Percentiles rank a stretch among this genome's conserved stretches.
Conservation (phyloP, 2,329 filamentous ascomycete species). For the Scedosporium aurantiacum region DNA sequence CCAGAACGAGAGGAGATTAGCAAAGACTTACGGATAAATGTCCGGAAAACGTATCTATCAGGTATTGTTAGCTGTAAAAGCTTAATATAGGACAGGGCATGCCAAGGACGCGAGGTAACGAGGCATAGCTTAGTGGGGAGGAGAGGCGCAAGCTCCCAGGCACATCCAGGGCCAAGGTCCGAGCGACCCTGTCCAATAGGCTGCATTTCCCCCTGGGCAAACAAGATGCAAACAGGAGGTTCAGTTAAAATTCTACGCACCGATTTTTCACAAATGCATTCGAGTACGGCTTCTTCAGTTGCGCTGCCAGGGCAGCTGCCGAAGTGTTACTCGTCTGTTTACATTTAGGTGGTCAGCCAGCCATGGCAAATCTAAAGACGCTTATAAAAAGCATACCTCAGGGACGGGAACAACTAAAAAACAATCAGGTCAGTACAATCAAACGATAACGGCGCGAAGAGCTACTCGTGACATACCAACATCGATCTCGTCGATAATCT, state of each 20-base stretch:
- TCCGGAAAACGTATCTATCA: constrained; percentile 62
- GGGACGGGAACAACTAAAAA: constrained; percentile 60
- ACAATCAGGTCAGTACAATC: constrained; percentile 8
- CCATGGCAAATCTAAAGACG: not conserved
- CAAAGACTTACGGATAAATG: constrained; percentile 46
- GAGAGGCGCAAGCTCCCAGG: no score
- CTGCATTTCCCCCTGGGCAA: no score
- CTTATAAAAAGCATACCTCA: constrained; percentile 17
- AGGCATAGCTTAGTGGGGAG: no score
- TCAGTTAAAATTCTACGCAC: no score
- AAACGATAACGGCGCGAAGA: not conserved
- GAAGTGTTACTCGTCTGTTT: constrained; percentile 60
- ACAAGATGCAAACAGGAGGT: no score
- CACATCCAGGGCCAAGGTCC: no score
- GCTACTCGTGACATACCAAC: constrained; percentile 26
- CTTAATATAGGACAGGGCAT: no score
- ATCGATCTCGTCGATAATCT: constrained; percentile 67
- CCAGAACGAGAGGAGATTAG: no score
- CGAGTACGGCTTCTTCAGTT: constrained; percentile 64
- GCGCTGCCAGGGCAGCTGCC: constrained; percentile 63
- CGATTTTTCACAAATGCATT: constrained; percentile 84
- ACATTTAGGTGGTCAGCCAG: constrained; percentile 1
- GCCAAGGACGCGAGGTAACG: no score
- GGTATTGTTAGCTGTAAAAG: no score
- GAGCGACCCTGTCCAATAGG: no score